Conservation (phyloP, 441 rosid genomes). For the Pelargonium fulgidum region DNA sequence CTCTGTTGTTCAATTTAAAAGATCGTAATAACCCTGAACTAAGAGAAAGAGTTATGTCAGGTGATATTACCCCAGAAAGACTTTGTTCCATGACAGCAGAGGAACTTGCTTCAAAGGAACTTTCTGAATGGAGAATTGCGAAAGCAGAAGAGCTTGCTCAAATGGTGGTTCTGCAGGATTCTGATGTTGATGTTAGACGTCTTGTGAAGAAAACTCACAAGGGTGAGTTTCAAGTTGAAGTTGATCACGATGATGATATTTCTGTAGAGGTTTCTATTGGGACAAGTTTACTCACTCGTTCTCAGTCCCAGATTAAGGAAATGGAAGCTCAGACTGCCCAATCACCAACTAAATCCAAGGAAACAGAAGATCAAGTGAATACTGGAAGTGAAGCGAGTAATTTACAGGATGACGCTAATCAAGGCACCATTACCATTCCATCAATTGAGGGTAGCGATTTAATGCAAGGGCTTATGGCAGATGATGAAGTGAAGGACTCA, state of each 20-base stretch:
- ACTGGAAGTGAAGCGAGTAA: slow-evolving; percentile 30
- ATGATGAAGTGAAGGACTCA: slow-evolving; percentile 68
- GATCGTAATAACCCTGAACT: slow-evolving; percentile 83
- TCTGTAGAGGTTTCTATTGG: slow-evolving; percentile 56
- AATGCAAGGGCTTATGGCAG: slow-evolving; percentile 55
- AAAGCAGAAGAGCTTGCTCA: slow-evolving; percentile 91
- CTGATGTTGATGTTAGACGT: slow-evolving; percentile 63
- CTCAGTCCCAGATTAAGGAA: slow-evolving; percentile 29
- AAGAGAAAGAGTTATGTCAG: slow-evolving; percentile 65
- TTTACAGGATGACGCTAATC: slow-evolving; percentile 26
- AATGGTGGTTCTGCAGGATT: slow-evolving; percentile 78
- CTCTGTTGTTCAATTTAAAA: slow-evolving; percentile 77
- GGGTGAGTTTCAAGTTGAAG: slow-evolving; percentile 88
- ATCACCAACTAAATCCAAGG: slow-evolving; percentile 19
- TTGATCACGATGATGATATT: slow-evolving; percentile 51
- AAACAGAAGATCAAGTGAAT: slow-evolving; percentile 30
- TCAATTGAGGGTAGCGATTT: slow-evolving; percentile 46
- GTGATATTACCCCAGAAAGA: slow-evolving; percentile 56
- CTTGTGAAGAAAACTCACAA: slow-evolving; percentile 88
- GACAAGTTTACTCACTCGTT: slow-evolving; percentile 27
- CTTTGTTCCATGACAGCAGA: slow-evolving; percentile 87
- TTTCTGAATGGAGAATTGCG: slow-evolving; percentile 88
- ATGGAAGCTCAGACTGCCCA: slow-evolving; percentile 15
- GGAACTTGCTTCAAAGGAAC: slow-evolving; percentile 90
- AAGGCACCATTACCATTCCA: slow-evolving; percentile 46